These are phyloP conservation scores for Aphanomyces invadans DNA, from an alignment of 352 stramenopile species.

Conservation along the genomic window DNA sequence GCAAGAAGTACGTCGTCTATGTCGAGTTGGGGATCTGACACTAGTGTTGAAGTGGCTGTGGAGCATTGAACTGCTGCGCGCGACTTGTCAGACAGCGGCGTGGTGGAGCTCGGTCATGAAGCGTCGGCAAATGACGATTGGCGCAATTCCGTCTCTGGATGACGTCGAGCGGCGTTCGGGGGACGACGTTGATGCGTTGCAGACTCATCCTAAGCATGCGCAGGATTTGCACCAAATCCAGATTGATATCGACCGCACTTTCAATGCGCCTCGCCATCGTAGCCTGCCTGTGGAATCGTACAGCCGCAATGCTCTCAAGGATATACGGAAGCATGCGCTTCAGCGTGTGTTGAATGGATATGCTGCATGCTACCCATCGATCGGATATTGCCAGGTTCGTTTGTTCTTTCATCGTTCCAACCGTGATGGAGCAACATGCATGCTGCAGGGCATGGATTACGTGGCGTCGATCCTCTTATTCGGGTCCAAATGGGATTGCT, in stretches of 20 bases:
- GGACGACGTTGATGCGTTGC: neutral
- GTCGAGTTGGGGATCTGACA: neutral
- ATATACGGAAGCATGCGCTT: slow-evolving; percentile 29
- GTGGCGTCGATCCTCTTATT: slow-evolving; percentile 16
- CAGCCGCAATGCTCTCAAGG: neutral
- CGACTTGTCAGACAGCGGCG: neutral
- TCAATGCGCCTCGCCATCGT: slow-evolving; percentile 26
- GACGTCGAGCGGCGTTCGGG: slow-evolving; percentile 7
- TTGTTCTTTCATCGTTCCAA: neutral
- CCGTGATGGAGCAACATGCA: too few relatives aligned
- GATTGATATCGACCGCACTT: slow-evolving; percentile 80
- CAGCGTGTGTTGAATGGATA: slow-evolving; percentile 71
- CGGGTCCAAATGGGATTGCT: slow-evolving; percentile 24
- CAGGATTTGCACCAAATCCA: slow-evolving; percentile 70
- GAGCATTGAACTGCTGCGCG: slow-evolving; percentile 20
- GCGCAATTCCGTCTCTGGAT: slow-evolving; percentile 2
- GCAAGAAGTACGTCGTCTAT: slow-evolving; percentile 15
- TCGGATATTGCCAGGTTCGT: slow-evolving; percentile 80
- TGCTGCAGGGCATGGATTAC: slow-evolving; percentile 26
- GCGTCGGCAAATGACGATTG: neutral
- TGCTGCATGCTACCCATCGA: slow-evolving; percentile 58
- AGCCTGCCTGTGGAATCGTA: neutral
- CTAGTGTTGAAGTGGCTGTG: slow-evolving; percentile 17
- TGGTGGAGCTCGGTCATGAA: slow-evolving; percentile 22
- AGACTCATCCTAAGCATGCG: neutral